Conservation (phyloP, 371 early-diverging fungal genomes). For the Saksenaea oblongispora region DNA sequence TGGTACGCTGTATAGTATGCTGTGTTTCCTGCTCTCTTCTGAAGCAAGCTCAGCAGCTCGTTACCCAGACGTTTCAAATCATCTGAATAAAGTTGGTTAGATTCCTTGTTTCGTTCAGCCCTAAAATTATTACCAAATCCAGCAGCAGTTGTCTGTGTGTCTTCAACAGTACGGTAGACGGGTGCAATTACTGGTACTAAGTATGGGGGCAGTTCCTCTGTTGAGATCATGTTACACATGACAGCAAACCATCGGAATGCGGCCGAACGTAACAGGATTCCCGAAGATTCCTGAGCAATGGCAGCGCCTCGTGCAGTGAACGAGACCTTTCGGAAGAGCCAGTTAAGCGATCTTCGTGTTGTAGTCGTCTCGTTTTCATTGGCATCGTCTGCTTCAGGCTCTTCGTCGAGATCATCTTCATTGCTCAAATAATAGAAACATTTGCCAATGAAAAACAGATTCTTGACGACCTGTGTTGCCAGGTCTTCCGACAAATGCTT, state of each 20-base stretch:
- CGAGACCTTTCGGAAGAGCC: conserved; percentile 59
- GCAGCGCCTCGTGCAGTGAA: conserved; percentile 60
- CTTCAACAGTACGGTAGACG: conserved; percentile 80
- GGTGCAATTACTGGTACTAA: conserved; percentile 74
- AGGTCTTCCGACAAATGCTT: conserved; percentile 72
- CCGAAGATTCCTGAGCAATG: conserved; percentile 13
- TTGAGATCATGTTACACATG: conserved; percentile 63
- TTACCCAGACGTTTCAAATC: conserved; percentile 75
- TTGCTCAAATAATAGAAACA: conserved; percentile 59
- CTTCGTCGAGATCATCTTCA: conserved; percentile 45
- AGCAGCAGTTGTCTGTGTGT: conserved; percentile 65
- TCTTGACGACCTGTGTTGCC: conserved; percentile 90
- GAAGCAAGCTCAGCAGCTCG: conserved; percentile 79
- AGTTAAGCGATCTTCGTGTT: conserved; percentile 37
- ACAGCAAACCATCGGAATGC: conserved; percentile 94
- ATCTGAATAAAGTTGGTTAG: conserved; percentile 40
- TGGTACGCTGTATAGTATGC: conserved; percentile 74
- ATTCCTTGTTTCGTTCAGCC: not conserved
- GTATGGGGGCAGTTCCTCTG: conserved; percentile 62
- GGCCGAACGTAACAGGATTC: conserved; percentile 60
- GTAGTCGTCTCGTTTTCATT: conserved; percentile 19
- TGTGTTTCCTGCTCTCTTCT: conserved; percentile 78
- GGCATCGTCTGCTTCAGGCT: conserved; percentile 30
- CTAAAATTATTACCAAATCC: conserved; percentile 48
- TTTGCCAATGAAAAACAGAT: conserved; percentile 88